These are phyloP conservation scores for Capsicum pubescens DNA, from an alignment of 257 asterid species.

Conservation along the genomic window DNA sequence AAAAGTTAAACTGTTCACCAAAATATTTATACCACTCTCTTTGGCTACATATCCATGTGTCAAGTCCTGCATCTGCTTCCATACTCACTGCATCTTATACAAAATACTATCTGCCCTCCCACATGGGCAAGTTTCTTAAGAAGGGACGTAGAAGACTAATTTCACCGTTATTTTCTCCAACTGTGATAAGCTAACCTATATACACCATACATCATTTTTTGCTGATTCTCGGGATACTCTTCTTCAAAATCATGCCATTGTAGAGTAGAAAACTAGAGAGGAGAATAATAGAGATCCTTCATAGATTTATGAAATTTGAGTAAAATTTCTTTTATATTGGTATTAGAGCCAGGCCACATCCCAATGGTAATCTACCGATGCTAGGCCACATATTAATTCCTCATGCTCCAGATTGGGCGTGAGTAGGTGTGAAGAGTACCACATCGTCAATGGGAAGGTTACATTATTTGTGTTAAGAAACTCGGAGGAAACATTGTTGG, in stretches of 20 bases:
- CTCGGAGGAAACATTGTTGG: slow-evolving; percentile 1
- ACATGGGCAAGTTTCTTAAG: not conserved
- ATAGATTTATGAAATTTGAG: not conserved
- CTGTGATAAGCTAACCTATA: not conserved
- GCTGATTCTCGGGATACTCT: not conserved
- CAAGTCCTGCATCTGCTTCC: not conserved
- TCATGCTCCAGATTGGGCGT: not conserved
- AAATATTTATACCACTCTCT: not conserved
- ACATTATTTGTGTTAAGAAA: not conserved
- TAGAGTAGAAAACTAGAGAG: not conserved
- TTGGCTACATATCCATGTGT: not conserved
- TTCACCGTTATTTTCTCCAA: not conserved
- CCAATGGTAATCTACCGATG: too few relatives aligned
- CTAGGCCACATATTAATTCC: not conserved
- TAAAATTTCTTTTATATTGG: not conserved
- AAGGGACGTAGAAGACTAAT: not conserved
- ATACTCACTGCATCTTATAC: not conserved
- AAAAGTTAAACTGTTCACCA: not conserved
- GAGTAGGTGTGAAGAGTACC: not conserved
- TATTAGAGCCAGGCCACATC: not conserved
- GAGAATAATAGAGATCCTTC: not conserved
- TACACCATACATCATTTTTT: not conserved
- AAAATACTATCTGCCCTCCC: not conserved
- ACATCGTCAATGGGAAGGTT: not conserved
- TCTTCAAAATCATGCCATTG: not conserved